Evolutionary conservation across 106 monocot species (phyloP).

Genomic region (Platanthera zijinensis): DNA sequence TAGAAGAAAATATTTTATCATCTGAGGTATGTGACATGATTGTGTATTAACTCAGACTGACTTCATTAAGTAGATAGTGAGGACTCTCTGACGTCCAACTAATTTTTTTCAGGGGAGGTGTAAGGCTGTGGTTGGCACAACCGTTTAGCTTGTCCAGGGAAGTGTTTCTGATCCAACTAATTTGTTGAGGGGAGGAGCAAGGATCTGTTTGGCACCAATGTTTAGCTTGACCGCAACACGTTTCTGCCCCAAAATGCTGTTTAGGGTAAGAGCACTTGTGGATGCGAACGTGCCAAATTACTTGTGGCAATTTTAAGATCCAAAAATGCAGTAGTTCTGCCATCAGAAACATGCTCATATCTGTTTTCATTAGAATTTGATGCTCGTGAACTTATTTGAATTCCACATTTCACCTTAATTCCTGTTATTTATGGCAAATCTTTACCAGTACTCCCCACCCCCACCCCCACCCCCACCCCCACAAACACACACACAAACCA

Average conservation of each 20-base stretch:
- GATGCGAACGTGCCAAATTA: no score
- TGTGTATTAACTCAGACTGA: background rate
- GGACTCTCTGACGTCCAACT: background rate
- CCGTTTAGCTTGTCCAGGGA: no score
- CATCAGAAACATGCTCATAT: background rate
- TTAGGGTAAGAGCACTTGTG: no score
- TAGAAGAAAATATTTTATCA: background rate
- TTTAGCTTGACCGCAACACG: no score
- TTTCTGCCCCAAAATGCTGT: no score
- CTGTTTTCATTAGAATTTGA: background rate
- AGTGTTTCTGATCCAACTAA: no score
- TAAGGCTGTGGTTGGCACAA: no score
- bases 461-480: background rate
- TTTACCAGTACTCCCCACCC: background rate
- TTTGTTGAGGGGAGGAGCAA: no score
- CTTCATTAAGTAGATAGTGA: background rate
- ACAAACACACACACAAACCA: background rate
- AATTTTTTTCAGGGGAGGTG: background rate
- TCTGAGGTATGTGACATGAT: background rate
- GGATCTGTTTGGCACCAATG: no score
- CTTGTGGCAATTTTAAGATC: no score
- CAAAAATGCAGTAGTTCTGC: background rate
- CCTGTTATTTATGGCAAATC: background rate
- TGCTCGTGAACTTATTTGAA: background rate
- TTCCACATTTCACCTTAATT: background rate